phyloP scores from a whole-genome alignment of 441 rosid species.

The Adansonia grandidieri region DNA sequence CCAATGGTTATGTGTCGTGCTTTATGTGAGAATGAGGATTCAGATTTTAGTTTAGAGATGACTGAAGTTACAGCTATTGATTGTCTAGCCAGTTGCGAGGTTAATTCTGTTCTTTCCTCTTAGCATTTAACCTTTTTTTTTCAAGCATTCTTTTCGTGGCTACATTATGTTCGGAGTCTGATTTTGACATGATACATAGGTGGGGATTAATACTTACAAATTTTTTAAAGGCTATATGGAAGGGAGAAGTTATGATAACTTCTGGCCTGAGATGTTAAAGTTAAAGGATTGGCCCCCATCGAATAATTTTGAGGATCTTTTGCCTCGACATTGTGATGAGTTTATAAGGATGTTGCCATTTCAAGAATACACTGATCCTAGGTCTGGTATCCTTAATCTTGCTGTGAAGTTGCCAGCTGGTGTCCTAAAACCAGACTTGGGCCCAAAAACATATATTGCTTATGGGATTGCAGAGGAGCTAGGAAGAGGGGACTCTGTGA shows the following conservation, averaged over 20 bases:
- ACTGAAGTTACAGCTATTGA: conserved; percentile 80
- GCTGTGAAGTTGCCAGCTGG: conserved; percentile 70
- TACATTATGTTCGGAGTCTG: not conserved
- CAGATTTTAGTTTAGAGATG: conserved; percentile 51
- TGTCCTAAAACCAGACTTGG: conserved; percentile 82
- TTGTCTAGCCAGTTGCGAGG: conserved; percentile 81
- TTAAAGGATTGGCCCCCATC: conserved; percentile 98
- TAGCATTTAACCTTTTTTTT: conserved; percentile 4
- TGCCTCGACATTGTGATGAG: conserved; percentile 93
- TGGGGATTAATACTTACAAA: conserved; percentile 59
- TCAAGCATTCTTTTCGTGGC: not conserved
- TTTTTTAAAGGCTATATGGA: conserved; percentile 80
- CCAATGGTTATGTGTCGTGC: conserved; percentile 98
- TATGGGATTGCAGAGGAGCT: conserved; percentile 76
- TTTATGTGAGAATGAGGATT: conserved; percentile 60
- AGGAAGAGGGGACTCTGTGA: conserved; percentile 96
- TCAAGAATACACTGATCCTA: conserved; percentile 81
- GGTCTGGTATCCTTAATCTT: conserved; percentile 78
- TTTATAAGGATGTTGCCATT: conserved; percentile 82
- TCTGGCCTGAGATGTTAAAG: conserved; percentile 97
- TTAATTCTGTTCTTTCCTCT: conserved; percentile 29
- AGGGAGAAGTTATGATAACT: conserved; percentile 71
- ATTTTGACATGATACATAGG: conserved; percentile 48
- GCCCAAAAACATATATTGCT: conserved; percentile 93
- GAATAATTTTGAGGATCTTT: conserved; percentile 77